These are phyloP conservation scores for Favolaschia claudopus DNA, from an alignment of 768 basidiomycete species.

Conservation along the genomic window DNA sequence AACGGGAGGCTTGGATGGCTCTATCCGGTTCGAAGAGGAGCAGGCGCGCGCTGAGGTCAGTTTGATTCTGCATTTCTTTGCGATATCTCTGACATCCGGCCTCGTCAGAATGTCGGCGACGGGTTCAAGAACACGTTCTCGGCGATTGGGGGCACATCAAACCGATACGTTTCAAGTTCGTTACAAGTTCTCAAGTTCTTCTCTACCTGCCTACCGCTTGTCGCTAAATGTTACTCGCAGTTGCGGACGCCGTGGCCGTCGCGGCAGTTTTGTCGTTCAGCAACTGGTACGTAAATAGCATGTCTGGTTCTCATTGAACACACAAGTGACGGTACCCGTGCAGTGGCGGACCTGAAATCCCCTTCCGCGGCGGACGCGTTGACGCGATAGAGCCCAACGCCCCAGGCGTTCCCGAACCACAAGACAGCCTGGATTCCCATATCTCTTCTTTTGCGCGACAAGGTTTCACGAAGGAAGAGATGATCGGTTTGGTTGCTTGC, in stretches of 20 bases:
- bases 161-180: background rate
- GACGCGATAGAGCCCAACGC: slow-evolving; percentile 11
- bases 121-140: background rate
- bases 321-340: no score
- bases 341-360: slow-evolving; percentile 14
- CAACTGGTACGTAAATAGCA: slow-evolving; percentile 10
- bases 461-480: slow-evolving; percentile 11
- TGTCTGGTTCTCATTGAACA: no score
- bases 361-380: slow-evolving; percentile 16
- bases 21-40: slow-evolving; percentile 32
- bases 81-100: no score
- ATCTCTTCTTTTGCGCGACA: slow-evolving; percentile 11
- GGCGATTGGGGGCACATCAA: background rate
- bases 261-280: slow-evolving; percentile 1
- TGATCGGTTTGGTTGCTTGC: slow-evolving; percentile 15
- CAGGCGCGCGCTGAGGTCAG: slow-evolving; percentile 7
- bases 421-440: slow-evolving; percentile 3
- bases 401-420: slow-evolving; percentile 9
- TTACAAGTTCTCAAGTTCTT: background rate
- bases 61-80: background rate
- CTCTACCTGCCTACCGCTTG: background rate
- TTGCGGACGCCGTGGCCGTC: slow-evolving; percentile 5
- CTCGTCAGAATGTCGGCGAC: background rate
- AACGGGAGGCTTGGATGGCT: slow-evolving; percentile 36
- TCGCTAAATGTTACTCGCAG: background rate